Evolutionary conservation across 768 basidiomycete genomes (phyloP).

Genomic region (Phallus indusiatus): DNA sequence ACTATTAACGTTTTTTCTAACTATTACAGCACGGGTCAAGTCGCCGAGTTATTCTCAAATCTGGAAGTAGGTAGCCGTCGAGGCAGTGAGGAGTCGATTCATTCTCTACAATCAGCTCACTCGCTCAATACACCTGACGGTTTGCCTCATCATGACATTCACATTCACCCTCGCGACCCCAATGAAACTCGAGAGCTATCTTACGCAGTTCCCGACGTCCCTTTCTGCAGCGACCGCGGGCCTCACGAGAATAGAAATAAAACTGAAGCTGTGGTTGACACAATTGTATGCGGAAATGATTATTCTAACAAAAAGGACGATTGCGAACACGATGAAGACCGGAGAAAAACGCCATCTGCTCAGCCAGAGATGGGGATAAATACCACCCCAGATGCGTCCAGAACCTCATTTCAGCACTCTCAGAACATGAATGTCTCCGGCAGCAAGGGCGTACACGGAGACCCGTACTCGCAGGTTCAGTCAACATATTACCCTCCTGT

Average conservation of each 20-base stretch:
- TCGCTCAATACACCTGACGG: not conserved
- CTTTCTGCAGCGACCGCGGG: not conserved
- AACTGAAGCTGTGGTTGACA: not conserved
- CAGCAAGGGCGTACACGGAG: not conserved
- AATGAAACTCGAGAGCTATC: not conserved
- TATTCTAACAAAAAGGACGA: not conserved
- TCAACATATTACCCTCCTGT: not conserved
- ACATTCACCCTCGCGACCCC: not conserved
- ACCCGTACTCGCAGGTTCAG: not conserved
- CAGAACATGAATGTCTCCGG: not conserved
- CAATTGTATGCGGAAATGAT: not conserved
- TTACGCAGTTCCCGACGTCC: not conserved
- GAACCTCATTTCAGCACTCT: not conserved
- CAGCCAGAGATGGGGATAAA: not conserved
- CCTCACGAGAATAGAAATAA: not conserved
- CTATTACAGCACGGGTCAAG: conserved; percentile 1
- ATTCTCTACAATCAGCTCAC: not conserved
- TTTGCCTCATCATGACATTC: not conserved
- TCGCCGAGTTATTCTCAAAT: conserved; percentile 1
- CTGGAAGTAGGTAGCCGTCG: not conserved
- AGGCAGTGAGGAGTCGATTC: not conserved
- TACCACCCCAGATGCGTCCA: not conserved
- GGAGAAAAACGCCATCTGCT: not conserved
- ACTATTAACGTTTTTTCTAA: not conserved
- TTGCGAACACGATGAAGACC: not conserved